These are phyloP conservation scores for Calocybe gambosa DNA, from an alignment of 1,284 basidiomycete species.

Conservation along the genomic window DNA sequence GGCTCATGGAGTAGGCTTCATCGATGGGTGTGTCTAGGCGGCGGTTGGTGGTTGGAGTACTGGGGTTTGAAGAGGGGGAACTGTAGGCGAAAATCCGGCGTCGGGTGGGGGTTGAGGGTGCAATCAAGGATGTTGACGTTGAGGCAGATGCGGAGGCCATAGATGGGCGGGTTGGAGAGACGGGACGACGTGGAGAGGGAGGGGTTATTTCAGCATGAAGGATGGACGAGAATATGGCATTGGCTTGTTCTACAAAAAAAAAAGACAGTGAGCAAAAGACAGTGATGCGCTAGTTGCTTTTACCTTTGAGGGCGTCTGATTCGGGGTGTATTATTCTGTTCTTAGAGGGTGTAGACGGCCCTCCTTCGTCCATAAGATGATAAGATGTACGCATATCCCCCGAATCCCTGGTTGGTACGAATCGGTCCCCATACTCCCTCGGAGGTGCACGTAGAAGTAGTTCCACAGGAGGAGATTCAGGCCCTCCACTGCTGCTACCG, in stretches of 20 bases:
- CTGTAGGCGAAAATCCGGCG: conserved; percentile 64
- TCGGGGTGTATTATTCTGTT: conserved; percentile 69
- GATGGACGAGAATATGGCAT: conserved; percentile 67
- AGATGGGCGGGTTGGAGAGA: conserved; percentile 53
- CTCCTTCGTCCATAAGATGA: conserved; percentile 65
- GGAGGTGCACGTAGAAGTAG: not conserved
- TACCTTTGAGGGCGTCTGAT: conserved; percentile 72
- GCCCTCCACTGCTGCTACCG: conserved; percentile 40
- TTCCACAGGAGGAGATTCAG: conserved; percentile 42
- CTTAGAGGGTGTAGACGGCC: conserved; percentile 64
- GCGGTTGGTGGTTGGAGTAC: conserved; percentile 45
- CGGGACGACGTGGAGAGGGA: conserved; percentile 51
- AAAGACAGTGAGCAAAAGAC: not conserved
- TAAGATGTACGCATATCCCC: conserved; percentile 74
- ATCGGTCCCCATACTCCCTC: conserved; percentile 65
- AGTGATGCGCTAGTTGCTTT: too few species aligned
- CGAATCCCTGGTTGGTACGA: conserved; percentile 64
- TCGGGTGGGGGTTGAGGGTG: conserved; percentile 55
- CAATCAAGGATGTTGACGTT: conserved; percentile 26
- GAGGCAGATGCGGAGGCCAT: conserved; percentile 19
- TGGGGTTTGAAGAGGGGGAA: conserved; percentile 55
- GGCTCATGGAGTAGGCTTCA: conserved; percentile 86
- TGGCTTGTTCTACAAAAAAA: conserved; percentile 62
- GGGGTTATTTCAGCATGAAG: conserved; percentile 73
- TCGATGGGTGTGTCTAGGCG: conserved; percentile 74